phyloP scores from a whole-genome alignment of 331 rosid species.

The Erythrophleum ivorense region DNA sequence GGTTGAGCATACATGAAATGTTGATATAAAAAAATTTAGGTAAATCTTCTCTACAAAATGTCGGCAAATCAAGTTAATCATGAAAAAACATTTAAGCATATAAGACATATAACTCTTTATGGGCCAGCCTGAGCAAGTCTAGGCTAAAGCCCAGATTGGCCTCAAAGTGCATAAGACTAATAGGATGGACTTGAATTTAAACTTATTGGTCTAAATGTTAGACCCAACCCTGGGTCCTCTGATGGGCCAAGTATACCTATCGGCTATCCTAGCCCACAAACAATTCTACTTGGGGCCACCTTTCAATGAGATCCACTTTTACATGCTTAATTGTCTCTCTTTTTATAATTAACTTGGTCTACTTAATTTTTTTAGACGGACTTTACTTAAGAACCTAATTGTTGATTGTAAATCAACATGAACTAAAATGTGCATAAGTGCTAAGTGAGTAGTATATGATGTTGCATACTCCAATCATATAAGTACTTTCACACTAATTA shows the following conservation, averaged over 20 bases:
- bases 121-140: no score
- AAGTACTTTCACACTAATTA: constrained; percentile 27
- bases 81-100: not conserved
- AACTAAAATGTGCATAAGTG: constrained; percentile 10
- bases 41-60: not conserved
- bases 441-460: constrained; percentile 6
- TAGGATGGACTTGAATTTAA: not conserved
- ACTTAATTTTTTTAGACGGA: no score
- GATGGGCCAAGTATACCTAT: not conserved
- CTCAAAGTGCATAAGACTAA: not conserved
- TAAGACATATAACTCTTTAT: not conserved
- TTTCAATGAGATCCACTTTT: no score
- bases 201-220: not conserved
- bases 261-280: not conserved
- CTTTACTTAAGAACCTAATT: not conserved
- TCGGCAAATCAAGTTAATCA: not conserved
- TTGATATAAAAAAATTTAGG: not conserved
- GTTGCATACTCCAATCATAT: not conserved
- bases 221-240: not conserved
- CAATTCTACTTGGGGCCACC: not conserved
- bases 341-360: no score
- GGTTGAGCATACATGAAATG: not conserved
- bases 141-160: not conserved
- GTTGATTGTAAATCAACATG: not conserved
- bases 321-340: no score